phyloP scores from a whole-genome alignment of 306 rosid genomes.

The Mimosa bimucronata region DNA sequence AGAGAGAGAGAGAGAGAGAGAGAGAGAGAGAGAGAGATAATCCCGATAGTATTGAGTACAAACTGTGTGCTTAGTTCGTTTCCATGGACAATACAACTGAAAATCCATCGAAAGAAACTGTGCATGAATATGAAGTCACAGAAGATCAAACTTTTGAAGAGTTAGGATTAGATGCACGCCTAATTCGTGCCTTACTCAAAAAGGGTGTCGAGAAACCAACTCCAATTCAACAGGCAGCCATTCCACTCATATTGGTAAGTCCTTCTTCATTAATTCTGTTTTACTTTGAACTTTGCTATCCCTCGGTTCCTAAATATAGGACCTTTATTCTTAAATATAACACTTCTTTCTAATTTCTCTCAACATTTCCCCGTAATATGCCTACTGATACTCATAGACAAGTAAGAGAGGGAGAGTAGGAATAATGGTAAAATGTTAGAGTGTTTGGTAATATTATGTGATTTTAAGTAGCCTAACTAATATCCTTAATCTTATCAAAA shows the following conservation, averaged over 20 bases:
- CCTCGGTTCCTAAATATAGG: no score
- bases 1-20: no score
- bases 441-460: no score
- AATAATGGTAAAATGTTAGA: no score
- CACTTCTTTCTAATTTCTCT: no score
- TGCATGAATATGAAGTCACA: conserved; percentile 27
- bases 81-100: conserved; percentile 42
- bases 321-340: no score
- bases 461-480: no score
- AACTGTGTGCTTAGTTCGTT: background rate
- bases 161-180: conserved; percentile 68
- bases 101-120: conserved; percentile 37
- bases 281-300: background rate
- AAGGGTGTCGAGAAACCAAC: conserved; percentile 63
- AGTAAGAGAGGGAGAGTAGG: no score
- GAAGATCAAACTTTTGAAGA: conserved; percentile 61
- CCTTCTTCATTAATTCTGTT: background rate
- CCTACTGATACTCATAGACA: no score
- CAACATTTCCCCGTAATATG: no score
- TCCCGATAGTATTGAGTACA: background rate
- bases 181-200: conserved; percentile 61
- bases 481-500: no score
- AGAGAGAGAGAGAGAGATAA: no score
- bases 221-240: conserved; percentile 83
- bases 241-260: conserved; percentile 67